Conservation (phyloP, 345 rosid species). For the Linum tenue region DNA sequence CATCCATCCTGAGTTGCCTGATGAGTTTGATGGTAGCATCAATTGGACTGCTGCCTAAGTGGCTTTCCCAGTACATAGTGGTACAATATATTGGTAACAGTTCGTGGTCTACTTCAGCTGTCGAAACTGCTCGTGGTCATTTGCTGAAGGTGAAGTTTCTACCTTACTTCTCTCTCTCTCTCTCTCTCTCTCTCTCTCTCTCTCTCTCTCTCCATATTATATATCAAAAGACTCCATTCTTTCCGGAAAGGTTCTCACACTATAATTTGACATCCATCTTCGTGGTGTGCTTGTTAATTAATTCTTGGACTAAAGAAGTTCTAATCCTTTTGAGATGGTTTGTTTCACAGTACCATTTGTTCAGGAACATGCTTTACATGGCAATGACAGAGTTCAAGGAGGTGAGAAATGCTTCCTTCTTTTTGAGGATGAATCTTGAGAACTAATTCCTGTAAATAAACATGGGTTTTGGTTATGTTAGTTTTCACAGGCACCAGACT, state of each 20-base stretch:
- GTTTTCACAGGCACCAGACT: conserved; percentile 65
- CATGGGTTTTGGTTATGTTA: conserved; percentile 20
- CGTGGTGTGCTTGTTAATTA: neutral
- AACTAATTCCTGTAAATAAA: neutral
- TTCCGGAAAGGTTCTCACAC: neutral
- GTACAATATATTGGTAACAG: conserved; percentile 37
- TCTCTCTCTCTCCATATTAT: neutral
- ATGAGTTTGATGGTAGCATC: conserved; percentile 39
- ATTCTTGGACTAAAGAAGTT: neutral
- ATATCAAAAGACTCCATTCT: neutral
- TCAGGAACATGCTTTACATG: conserved; percentile 66
- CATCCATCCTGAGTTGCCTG: conserved; percentile 36
- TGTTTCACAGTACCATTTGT: conserved; percentile 57
- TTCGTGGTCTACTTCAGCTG: conserved; percentile 60
- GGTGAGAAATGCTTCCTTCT: conserved; percentile 29
- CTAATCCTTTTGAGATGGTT: conserved; percentile 2
- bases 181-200: neutral
- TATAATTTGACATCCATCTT: too few species aligned
- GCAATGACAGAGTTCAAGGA: conserved; percentile 63
- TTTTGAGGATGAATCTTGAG: neutral
- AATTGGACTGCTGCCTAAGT: conserved; percentile 48
- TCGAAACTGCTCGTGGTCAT: conserved; percentile 61
- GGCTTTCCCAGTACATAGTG: conserved; percentile 32
- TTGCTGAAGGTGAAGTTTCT: conserved; percentile 45
- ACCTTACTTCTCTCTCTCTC: neutral